A percentile compares a stretch with the other conserved stretches of the same genome.
These are phyloP conservation scores for Cajanus cajan DNA, from an alignment of 306 rosid genomes.

Conservation along the genomic window DNA sequence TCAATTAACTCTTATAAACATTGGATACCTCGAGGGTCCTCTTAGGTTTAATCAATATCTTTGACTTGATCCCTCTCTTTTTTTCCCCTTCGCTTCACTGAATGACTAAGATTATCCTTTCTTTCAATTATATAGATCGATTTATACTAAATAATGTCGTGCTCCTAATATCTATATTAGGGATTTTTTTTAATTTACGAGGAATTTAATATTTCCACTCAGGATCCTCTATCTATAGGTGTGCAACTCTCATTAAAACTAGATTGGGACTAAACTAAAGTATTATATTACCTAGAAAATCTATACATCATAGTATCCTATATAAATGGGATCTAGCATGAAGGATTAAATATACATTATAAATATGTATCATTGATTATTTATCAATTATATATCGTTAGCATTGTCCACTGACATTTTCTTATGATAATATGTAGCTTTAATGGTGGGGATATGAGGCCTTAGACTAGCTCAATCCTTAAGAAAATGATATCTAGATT, in stretches of 20 bases:
- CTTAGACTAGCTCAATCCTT: background rate
- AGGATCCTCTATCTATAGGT: constrained; percentile 10
- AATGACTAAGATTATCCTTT: constrained; percentile 22
- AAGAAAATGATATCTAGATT: background rate
- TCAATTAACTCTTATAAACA: constrained; percentile 14
- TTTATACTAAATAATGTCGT: background rate
- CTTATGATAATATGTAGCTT: constrained; percentile 19
- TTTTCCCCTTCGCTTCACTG: constrained; percentile 22
- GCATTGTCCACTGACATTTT: background rate
- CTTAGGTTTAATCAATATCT: constrained; percentile 32
- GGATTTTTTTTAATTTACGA: background rate
- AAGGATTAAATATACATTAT: constrained; percentile 7
- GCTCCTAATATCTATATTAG: background rate
- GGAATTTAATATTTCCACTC: background rate
- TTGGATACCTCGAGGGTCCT: constrained; percentile 46
- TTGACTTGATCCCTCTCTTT: constrained; percentile 37
- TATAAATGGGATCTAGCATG: constrained; percentile 21
- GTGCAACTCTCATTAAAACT: background rate
- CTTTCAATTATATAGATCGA: constrained; percentile 9
- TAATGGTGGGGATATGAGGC: constrained; percentile 1
- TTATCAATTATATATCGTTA: background rate
- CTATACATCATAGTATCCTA: constrained; percentile 2
- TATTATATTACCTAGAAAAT: constrained; percentile 13
- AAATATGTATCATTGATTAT: background rate
- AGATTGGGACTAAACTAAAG: constrained; percentile 5